Base-by-base conservation (phyloP, 192 early-diverging fungal species). In the Linnemannia hyalina region DNA sequence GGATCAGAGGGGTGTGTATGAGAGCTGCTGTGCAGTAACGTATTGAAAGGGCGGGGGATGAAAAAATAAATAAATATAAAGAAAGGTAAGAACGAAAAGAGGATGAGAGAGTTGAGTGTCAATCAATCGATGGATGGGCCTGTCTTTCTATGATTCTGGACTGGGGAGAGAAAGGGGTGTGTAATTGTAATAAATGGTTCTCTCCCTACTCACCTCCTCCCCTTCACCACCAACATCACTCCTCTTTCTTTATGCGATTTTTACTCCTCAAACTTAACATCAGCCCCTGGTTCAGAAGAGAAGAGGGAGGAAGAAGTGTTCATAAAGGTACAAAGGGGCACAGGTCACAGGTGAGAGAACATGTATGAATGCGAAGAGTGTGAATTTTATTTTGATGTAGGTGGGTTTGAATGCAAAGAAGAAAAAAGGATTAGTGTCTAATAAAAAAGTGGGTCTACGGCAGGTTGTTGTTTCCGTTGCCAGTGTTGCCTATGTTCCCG, bases 391-490 rank as follows among this genome's bases (percentile, higher is more conserved):
- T 49, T 16, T 52, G 20, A 52, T 52, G 49, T 52, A 49, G 35
- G 26, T 35, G 72, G 42, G 49, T n/a, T 41, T 23, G 70, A 47
- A 73, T 73, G 72, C 72, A 47, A 26, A 73, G 32, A 49, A 73
- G 44, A 73, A 73, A 47, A 42, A 22, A 22, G 10, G 10, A 3
- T 15, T 16, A 49, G 13, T 73, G 46, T 73, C 41, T 13, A 16
- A 6, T 75, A 29, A 76, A 65, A 20, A 60, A 57, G 44, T 75
- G 42, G 36, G 57, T 18, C 70, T 38, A 75, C 57, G 80, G 68
- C 32, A 75, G n/a, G 47, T 72, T 47, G 54, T 57, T 78, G 73
- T 22, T 70, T 10, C 38, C 54, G 70, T 55, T 57, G 41, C 73
- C 73, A 38, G 54, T 16, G 55, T 78, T 68, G 70, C 73, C 35